Evolutionary conservation across 495 filamentous ascomycete species (phyloP), one percentile per base, ranked within the genome.

Genomic region (Apodospora peruviana): DNA sequence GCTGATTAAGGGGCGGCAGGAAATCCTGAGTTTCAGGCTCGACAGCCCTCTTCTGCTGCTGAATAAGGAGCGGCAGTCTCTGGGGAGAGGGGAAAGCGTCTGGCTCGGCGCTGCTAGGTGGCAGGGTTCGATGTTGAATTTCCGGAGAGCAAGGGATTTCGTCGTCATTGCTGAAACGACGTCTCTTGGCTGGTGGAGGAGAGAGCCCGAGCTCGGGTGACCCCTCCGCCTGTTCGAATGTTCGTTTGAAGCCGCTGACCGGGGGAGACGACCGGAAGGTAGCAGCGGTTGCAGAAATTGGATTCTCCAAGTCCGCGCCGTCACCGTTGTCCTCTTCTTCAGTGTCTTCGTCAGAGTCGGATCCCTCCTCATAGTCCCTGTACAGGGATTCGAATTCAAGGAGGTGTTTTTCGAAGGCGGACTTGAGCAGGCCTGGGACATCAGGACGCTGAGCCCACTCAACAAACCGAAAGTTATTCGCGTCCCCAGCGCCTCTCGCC

Each of bases 401-500:
- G 25, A 32, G 27, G 14, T 7, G 14, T 14, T 32, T 32, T 14
- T 32, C 27, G 14, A 32, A 32, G 27, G 27, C 27, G 14, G 27
- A 7, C 27, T 32, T 21, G n/a, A 80, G 57, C 32, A 71, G 60
- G 27, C 57, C 23, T 5, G 67, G 51, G 18, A 68, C 58, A 5
- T 54, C 53, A 4, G 59, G 51, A 16, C 64, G 36, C 10, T 62
- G 43, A 34, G 65, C 43, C 61, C 64, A 71, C 51, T 74, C 56
- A 47, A 72, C 65, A n/a, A n/a, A n/a, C n/a, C n/a, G n/a, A n/a
- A n/a, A n/a, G n/a, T n/a, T n/a, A n/a, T n/a, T n/a, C n/a, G n/a
- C n/a, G n/a, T n/a, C n/a, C n/a, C n/a, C n/a, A n/a, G n/a, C n/a
- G n/a, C n/a, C n/a, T n/a, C n/a, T n/a, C 0, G 59, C 66, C 17